Evolutionary conservation across 352 stramenopile species (phyloP).

Genomic region (Phytophthora palmivora): DNA sequence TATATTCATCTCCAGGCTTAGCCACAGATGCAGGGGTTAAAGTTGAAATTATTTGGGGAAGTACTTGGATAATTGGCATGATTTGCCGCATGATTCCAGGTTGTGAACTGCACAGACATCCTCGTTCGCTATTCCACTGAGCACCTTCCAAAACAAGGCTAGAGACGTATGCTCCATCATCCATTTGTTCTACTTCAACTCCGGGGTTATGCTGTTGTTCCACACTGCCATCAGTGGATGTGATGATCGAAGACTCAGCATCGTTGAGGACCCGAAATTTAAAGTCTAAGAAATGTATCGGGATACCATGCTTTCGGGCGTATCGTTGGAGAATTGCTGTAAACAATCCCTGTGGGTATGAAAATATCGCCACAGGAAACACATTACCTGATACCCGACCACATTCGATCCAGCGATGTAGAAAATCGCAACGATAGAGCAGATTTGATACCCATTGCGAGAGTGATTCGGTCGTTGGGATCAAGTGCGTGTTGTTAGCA

Average conservation of each 20-base stretch:
- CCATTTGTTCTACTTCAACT: conserved; percentile 1
- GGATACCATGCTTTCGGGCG: conserved; percentile 65
- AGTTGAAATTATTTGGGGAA: conserved; percentile 49
- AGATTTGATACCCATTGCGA: conserved; percentile 67
- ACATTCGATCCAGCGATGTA: conserved; percentile 55
- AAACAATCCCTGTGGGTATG: conserved; percentile 81
- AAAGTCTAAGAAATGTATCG: conserved; percentile 84
- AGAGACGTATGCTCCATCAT: conserved; percentile 64
- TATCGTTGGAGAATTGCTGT: conserved; percentile 81
- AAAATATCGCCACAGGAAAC: conserved; percentile 74
- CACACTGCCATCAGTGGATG: neutral
- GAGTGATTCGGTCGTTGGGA: conserved; percentile 47
- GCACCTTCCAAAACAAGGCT: conserved; percentile 77
- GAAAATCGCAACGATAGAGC: conserved; percentile 61
- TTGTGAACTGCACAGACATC: conserved; percentile 56
- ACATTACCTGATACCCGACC: conserved; percentile 27
- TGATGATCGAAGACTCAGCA: conserved; percentile 35
- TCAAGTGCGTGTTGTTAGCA: conserved; percentile 21
- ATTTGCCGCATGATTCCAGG: conserved; percentile 69
- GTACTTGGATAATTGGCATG: conserved; percentile 90
- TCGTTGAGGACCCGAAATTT: conserved; percentile 67
- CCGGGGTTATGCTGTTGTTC: conserved; percentile 8
- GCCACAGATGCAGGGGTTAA: neutral
- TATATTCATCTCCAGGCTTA: neutral
- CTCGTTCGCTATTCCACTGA: conserved; percentile 61